Conservation (phyloP, 148 eudicot genomes). For the Vaccinium corymbosum region DNA sequence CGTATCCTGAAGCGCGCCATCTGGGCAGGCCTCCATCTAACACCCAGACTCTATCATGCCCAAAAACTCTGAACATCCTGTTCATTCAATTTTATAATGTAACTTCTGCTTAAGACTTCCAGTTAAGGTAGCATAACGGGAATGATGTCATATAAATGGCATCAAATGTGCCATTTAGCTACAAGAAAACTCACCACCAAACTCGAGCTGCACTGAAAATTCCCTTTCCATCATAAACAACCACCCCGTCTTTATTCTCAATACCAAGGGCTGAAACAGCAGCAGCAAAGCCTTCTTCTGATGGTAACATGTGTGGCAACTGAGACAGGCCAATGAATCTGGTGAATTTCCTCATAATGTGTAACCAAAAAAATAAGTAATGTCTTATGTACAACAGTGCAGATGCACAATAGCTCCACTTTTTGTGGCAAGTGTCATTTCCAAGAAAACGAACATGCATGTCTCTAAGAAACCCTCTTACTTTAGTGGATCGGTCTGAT, state of each 20-base stretch:
- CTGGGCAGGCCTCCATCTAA: conserved; percentile 94
- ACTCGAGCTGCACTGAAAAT: conserved; percentile 97
- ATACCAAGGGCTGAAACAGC: conserved; percentile 98
- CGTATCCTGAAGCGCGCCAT: conserved; percentile 87
- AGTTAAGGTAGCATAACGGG: conserved; percentile 15
- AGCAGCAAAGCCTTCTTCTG: conserved; percentile 98
- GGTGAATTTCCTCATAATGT: not conserved
- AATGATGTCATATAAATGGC: not conserved
- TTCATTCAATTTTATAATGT: conserved; percentile 16
- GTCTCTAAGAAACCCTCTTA: conserved; percentile 39
- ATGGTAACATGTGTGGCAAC: conserved; percentile 99
- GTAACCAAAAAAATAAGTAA: not conserved
- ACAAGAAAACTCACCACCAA: conserved; percentile 76
- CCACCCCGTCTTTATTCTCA: conserved; percentile 76
- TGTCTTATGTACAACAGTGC: not conserved
- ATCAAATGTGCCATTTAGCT: conserved; percentile 6
- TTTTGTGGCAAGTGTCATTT: not conserved
- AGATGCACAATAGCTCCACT: not conserved
- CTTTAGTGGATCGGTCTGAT: conserved; percentile 73
- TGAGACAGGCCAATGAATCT: conserved; percentile 30
- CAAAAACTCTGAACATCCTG: conserved; percentile 99
- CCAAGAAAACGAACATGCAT: not conserved
- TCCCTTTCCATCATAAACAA: conserved; percentile 98
- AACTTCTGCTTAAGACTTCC: conserved; percentile 5
- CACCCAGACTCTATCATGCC: conserved; percentile 97